Conservation (phyloP, 257 asterid species). For the Nyctanthes arbortristis region DNA sequence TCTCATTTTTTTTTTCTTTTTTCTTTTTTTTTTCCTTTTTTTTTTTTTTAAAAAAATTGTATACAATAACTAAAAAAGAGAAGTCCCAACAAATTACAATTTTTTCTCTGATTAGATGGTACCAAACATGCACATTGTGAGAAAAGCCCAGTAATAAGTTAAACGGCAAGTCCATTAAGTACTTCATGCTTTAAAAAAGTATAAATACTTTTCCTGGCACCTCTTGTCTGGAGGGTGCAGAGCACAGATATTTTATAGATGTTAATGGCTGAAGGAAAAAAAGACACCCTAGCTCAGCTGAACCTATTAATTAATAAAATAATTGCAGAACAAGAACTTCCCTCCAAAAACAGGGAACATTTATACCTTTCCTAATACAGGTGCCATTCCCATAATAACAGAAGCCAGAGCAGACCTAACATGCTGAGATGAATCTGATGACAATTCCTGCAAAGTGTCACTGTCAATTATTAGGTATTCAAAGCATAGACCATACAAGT, state of each 20-base stretch:
- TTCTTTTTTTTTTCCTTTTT: too few relatives aligned
- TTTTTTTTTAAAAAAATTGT: too few relatives aligned
- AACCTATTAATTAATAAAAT: neutral
- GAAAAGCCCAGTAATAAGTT: neutral
- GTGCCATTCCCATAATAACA: constrained; percentile 98
- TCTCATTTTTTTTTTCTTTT: neutral
- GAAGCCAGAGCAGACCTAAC: constrained; percentile 95
- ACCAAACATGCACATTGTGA: neutral
- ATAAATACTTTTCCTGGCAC: neutral
- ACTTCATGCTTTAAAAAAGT: neutral
- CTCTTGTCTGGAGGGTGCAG: neutral
- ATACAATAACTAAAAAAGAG: neutral
- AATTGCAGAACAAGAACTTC: neutral
- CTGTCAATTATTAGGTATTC: constrained; percentile 13
- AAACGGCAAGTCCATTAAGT: neutral
- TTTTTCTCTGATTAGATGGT: neutral
- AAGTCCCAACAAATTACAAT: neutral
- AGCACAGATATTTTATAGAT: too few relatives aligned
- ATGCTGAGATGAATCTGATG: constrained; percentile 93
- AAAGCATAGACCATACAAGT: constrained; percentile 14
- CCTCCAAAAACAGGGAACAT: neutral
- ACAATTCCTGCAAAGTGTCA: constrained; percentile 62
- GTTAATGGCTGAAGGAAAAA: neutral
- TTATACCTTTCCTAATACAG: constrained; percentile 79
- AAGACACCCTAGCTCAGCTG: neutral